Conservation (phyloP, 345 rosid species). For the Corchorus capsularis region DNA sequence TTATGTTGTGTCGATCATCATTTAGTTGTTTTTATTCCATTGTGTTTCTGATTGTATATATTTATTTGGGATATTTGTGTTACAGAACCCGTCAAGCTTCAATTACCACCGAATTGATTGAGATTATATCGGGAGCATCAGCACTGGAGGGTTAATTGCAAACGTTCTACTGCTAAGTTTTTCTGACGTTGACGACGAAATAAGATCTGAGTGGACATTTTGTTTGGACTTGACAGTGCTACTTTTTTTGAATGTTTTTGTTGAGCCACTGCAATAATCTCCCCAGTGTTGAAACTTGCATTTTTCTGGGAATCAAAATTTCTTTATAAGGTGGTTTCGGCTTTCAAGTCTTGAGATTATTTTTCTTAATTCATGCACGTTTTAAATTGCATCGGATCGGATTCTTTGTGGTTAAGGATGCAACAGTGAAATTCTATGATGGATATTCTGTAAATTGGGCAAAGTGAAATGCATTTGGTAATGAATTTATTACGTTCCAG, state of each 20-base stretch:
- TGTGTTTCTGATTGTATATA: slow-evolving; percentile 4
- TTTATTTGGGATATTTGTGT: slow-evolving; percentile 9
- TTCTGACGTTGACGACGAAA: slow-evolving; percentile 40
- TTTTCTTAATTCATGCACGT: not conserved
- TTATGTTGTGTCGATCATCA: not conserved
- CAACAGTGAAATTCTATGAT: no score
- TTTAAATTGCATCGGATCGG: no score
- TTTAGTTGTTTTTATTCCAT: not conserved
- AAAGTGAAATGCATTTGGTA: no score
- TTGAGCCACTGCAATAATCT: slow-evolving; percentile 40
- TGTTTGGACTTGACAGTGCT: slow-evolving; percentile 25
- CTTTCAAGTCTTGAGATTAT: not conserved
- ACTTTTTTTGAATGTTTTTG: slow-evolving; percentile 26
- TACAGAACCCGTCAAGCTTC: slow-evolving; percentile 98
- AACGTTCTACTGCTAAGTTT: not conserved
- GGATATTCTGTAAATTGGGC: no score
- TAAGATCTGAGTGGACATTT: slow-evolving; percentile 35
- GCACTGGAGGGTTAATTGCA: slow-evolving; percentile 68
- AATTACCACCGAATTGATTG: slow-evolving; percentile 93
- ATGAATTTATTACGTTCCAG: no score
- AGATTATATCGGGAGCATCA: slow-evolving; percentile 96
- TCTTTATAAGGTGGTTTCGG: not conserved
- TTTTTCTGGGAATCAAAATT: slow-evolving; percentile 13
- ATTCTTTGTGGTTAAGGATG: not conserved
- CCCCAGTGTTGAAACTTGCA: slow-evolving; percentile 3